Percentiles rank a stretch among this genome's conserved stretches.
Conservation (phyloP, 352 stramenopile species). For the Pythium pyrilobum region DNA sequence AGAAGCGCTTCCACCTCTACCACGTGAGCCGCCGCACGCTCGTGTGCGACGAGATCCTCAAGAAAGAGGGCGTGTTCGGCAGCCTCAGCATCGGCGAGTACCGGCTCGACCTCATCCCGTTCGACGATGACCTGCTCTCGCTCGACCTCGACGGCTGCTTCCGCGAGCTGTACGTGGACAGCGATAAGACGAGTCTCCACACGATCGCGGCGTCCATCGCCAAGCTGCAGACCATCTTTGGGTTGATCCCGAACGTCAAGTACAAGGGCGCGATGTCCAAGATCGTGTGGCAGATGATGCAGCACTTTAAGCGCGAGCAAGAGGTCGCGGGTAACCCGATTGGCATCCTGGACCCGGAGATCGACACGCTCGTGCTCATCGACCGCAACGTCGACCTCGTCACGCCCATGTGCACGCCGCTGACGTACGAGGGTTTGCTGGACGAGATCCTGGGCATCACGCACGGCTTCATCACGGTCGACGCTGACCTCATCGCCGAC, state of each 20-base stretch:
- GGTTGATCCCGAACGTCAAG: slow-evolving; percentile 93
- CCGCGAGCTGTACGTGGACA: slow-evolving; percentile 83
- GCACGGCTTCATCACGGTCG: slow-evolving; percentile 82
- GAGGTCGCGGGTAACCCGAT: slow-evolving; percentile 76
- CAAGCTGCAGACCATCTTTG: slow-evolving; percentile 92
- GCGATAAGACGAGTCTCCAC: slow-evolving; percentile 86
- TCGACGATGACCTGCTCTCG: slow-evolving; percentile 93
- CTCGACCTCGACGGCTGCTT: slow-evolving; percentile 90
- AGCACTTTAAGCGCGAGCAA: slow-evolving; percentile 91
- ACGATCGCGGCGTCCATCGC: slow-evolving; percentile 86
- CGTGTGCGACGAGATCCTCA: slow-evolving; percentile 88
- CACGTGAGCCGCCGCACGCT: slow-evolving; percentile 89
- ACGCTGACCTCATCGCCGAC: slow-evolving; percentile 71
- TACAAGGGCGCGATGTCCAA: slow-evolving; percentile 90
- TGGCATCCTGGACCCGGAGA: slow-evolving; percentile 76
- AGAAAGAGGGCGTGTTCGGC: slow-evolving; percentile 87
- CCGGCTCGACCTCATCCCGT: slow-evolving; percentile 93
- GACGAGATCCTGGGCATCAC: slow-evolving; percentile 96
- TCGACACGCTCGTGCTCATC: slow-evolving; percentile 93
- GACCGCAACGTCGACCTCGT: slow-evolving; percentile 95
- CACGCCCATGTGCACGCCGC: slow-evolving; percentile 93
- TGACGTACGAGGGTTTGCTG: slow-evolving; percentile 97
- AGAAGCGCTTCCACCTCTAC: slow-evolving; percentile 86
- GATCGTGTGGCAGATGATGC: slow-evolving; percentile 90
- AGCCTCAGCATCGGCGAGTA: slow-evolving; percentile 87